These are phyloP conservation scores for Ceratocystis alfenasii DNA, from an alignment of 2,329 filamentous ascomycete genomes.

Conservation along the genomic window DNA sequence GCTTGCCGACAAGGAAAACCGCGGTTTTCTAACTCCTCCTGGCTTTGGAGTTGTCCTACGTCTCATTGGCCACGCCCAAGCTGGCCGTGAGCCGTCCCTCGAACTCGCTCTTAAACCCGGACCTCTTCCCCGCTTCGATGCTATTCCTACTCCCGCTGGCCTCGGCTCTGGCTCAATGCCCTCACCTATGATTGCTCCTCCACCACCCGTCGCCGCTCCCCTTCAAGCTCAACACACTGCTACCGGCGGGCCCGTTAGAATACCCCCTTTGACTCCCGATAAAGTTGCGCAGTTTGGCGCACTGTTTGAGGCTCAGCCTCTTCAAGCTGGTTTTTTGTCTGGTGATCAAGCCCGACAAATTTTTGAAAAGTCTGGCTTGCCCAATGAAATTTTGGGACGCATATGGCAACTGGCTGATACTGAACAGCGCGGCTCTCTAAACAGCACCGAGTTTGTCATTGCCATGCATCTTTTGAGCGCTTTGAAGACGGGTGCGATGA, in stretches of 20 bases:
- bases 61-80: conserved; percentile 91
- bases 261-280: conserved; percentile 76
- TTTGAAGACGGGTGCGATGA: conserved; percentile 71
- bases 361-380: conserved; percentile 82
- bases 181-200: conserved; percentile 27
- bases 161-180: conserved; percentile 23
- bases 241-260: conserved; percentile 55
- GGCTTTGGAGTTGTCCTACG: conserved; percentile 89
- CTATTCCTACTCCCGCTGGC: conserved; percentile 24
- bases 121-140: conserved; percentile 82
- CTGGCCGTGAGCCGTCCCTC: conserved; percentile 64
- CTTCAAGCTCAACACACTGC: conserved; percentile 49
- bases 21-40: conserved; percentile 79
- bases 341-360: conserved; percentile 85
- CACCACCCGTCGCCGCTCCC: conserved; percentile 37
- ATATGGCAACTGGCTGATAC: conserved; percentile 96
- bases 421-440: conserved; percentile 77
- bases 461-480: conserved; percentile 95
- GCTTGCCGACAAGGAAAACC: conserved; percentile 93
- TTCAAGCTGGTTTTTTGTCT: conserved; percentile 64
- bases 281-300: conserved; percentile 79
- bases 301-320: conserved; percentile 82
- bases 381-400: conserved; percentile 80
- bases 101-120: conserved; percentile 76
- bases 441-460: conserved; percentile 87